Base-by-base conservation (phyloP, 208 protist genomes). In the Vickermania ingenoplastis region DNA sequence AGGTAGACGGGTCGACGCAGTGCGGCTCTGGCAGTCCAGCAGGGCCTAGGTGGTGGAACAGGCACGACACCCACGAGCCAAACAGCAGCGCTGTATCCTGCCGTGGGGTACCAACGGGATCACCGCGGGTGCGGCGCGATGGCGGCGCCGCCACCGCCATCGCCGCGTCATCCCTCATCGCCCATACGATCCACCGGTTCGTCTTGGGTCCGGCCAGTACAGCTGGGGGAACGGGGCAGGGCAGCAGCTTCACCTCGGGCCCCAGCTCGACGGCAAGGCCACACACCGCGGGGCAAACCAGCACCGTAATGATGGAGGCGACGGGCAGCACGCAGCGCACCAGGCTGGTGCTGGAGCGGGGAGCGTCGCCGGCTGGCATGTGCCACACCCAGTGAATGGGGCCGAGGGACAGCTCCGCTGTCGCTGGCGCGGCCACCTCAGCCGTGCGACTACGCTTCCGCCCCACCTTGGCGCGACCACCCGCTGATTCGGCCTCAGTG, bases 371-470 rank as follows among this genome's bases (percentile, higher is more conserved):
- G 49, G 71, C 69, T 22, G 71, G 55, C 80, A 88, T 86, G 3
- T 48, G 62, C 82, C 86, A 92, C 31, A 79, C 77, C 66, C 79
- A 75, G 57, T 92, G 80, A 14, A 75, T 75, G 1, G 53, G 29
- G 7, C 82, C 84, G 57, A 86, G 82, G 21, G 52, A 61, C 27
- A 92, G 58, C 53, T 30, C 56, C 58, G 26, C 57, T 24, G 1
- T 59, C 17, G 41, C 61, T 63, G n/a, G 30, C 58, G 23, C 29
- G 11, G 50, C 11, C 41, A 41, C 1, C 17, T 3, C 27, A 31
- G 17, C 7, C 13, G 13, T 54, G 13, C 11, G 13, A 26, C 50
- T 5, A 54, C n/a, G n/a, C 7, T 21, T 26, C n/a, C 24, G 5
- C n/a, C 24, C 22, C 50, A 13, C 50, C 50, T 54, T 54, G 50